phyloP scores from a whole-genome alignment of 78 protist species.

The Parvularia atlantis region DNA sequence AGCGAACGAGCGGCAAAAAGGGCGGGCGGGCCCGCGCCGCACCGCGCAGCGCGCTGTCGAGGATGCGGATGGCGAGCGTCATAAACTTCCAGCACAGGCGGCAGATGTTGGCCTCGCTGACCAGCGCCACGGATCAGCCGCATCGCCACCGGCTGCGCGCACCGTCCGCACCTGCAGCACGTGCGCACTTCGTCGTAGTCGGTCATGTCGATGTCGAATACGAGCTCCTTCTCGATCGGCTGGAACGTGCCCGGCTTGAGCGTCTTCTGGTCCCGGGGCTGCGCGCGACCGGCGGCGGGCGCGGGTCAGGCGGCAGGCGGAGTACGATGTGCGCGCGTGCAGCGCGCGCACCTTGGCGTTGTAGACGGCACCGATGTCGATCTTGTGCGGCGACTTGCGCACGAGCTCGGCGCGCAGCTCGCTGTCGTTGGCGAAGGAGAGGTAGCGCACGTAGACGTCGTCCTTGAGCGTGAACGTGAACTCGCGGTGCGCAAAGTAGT shows the following conservation, averaged over 20 bases:
- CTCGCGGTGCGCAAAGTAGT: slow-evolving; percentile 30
- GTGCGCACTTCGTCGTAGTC: slow-evolving; percentile 93
- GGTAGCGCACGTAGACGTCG: slow-evolving; percentile 41
- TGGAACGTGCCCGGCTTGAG: slow-evolving; percentile 10
- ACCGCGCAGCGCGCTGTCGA: slow-evolving; percentile 34
- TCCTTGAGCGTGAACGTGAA: slow-evolving; percentile 49
- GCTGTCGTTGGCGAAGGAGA: slow-evolving; percentile 6
- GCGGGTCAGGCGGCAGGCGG: no score
- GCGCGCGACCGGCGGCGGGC: background rate
- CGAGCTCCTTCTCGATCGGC: slow-evolving; percentile 67
- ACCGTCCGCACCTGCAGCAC: slow-evolving; percentile 20
- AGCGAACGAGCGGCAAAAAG: no score
- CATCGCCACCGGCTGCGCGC: no score
- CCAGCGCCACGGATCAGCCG: slow-evolving; percentile 24
- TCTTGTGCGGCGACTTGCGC: slow-evolving; percentile 32
- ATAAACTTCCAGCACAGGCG: slow-evolving; percentile 85
- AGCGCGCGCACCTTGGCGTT: slow-evolving; percentile 16
- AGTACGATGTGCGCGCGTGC: background rate
- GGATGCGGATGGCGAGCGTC: slow-evolving; percentile 55
- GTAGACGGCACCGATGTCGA: slow-evolving; percentile 75
- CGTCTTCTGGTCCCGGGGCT: slow-evolving; percentile 23
- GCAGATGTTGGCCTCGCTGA: slow-evolving; percentile 44
- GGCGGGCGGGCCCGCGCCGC: background rate
- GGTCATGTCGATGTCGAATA: slow-evolving; percentile 95
- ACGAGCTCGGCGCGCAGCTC: slow-evolving; percentile 15